Conservation (phyloP, 768 basidiomycete genomes). For the Xerocomellus chrysenteron region DNA sequence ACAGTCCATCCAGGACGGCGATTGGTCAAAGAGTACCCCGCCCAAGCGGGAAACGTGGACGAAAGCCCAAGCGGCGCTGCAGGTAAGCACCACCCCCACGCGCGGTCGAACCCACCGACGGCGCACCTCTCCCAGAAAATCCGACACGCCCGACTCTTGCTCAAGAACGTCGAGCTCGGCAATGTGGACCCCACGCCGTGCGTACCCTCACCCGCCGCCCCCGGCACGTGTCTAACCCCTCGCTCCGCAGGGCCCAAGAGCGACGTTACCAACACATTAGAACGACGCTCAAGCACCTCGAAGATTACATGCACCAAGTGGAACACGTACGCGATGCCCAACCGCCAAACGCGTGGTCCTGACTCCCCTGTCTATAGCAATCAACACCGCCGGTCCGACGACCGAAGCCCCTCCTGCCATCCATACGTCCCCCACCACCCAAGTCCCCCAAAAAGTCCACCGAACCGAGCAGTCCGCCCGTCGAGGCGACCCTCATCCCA, state of each 20-base stretch:
- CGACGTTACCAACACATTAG: constrained; percentile 47
- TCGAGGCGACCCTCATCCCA: constrained; percentile 25
- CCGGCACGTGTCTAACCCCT: not conserved
- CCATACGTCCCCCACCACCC: constrained; percentile 44
- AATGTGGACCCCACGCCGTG: constrained; percentile 45
- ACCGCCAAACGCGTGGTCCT: not conserved
- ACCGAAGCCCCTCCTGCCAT: constrained; percentile 52
- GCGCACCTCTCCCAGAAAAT: constrained; percentile 36
- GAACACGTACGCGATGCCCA: constrained; percentile 43
- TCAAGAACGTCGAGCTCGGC: constrained; percentile 58
- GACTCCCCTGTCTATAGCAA: constrained; percentile 32
- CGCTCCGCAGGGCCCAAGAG: constrained; percentile 37
- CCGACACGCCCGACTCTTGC: constrained; percentile 53
- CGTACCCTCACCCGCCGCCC: constrained; percentile 18
- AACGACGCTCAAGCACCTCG: constrained; percentile 53
- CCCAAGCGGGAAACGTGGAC: constrained; percentile 45
- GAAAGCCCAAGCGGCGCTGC: constrained; percentile 51
- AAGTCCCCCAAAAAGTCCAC: constrained; percentile 6
- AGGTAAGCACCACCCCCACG: constrained; percentile 40
- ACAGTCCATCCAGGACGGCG: constrained; percentile 41
- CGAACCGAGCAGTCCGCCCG: constrained; percentile 5
- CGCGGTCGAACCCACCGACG: not conserved
- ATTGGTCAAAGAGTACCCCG: constrained; percentile 33
- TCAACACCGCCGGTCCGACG: constrained; percentile 39
- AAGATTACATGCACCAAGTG: constrained; percentile 49